Percentiles rank a stretch among this genome's conserved stretches.
Evolutionary conservation across 768 basidiomycete genomes (phyloP).

Genomic region (Scleroderma citrinum): DNA sequence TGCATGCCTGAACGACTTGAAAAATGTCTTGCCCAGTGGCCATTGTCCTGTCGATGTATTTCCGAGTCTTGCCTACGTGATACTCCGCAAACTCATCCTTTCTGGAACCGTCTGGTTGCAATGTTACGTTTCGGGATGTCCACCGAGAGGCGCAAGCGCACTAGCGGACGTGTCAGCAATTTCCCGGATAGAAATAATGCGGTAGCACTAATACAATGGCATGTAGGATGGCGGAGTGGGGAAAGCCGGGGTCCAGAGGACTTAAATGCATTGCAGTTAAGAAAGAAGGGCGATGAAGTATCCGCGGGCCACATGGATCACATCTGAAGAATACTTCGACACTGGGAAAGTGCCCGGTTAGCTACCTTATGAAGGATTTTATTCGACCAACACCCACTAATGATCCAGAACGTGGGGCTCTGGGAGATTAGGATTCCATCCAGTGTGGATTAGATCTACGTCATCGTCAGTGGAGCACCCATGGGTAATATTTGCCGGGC

Average conservation of each 20-base stretch:
- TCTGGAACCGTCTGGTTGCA: conserved; percentile 65
- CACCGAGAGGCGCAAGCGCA: conserved; percentile 82
- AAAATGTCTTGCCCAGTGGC: conserved; percentile 86
- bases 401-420: conserved; percentile 68
- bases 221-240: conserved; percentile 85
- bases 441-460: conserved; percentile 63
- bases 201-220: conserved; percentile 66
- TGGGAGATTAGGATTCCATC: conserved; percentile 84
- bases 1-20: conserved; percentile 81
- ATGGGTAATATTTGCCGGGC: conserved; percentile 32
- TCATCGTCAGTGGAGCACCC: conserved; percentile 45
- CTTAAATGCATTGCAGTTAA: conserved; percentile 73
- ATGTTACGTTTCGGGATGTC: conserved; percentile 64
- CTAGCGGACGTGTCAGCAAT: conserved; percentile 30
- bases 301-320: conserved; percentile 81
- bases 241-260: conserved; percentile 77
- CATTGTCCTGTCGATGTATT: conserved; percentile 86
- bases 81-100: conserved; percentile 86
- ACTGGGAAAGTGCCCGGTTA: conserved; percentile 34
- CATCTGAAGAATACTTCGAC: conserved; percentile 85
- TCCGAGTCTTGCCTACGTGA: conserved; percentile 80
- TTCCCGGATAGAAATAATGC: conserved; percentile 1
- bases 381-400: conserved; percentile 48
- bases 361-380: conserved; percentile 3
- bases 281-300: conserved; percentile 78